phyloP scores from a whole-genome alignment of 1,284 basidiomycete species.

The Marasmius oreades region DNA sequence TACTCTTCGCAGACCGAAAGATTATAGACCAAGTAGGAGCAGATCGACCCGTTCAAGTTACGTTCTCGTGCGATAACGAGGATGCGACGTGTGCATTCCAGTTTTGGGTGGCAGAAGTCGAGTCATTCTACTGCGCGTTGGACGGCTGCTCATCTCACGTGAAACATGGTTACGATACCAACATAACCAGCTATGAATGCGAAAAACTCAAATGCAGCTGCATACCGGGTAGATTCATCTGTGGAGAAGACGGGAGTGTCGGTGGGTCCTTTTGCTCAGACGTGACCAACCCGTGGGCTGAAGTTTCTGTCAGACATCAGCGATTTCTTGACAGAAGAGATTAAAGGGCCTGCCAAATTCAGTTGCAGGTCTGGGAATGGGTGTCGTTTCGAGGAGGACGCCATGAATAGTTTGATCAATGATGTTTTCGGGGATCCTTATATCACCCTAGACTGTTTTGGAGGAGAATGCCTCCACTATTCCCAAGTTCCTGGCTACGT shows the following conservation, averaged over 20 bases:
- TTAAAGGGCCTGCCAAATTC: conserved; percentile 89
- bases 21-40: conserved; percentile 84
- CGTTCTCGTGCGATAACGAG: conserved; percentile 78
- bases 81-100: conserved; percentile 83
- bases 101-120: conserved; percentile 93
- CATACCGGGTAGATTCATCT: conserved; percentile 90
- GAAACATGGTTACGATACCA: conserved; percentile 58
- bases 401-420: conserved; percentile 93
- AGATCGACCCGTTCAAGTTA: conserved; percentile 88
- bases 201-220: conserved; percentile 87
- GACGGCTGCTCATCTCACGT: conserved; percentile 57
- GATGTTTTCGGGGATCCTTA: conserved; percentile 90
- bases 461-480: conserved; percentile 93
- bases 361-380: conserved; percentile 72
- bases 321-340: conserved; percentile 88
- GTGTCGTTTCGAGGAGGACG: conserved; percentile 92
- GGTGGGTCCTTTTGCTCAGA: conserved; percentile 48
- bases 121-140: conserved; percentile 94
- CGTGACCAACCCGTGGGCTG: not conserved
- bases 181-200: conserved; percentile 77
- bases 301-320: conserved; percentile 70
- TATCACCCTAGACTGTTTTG: conserved; percentile 85
- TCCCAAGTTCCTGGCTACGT: conserved; percentile 92
- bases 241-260: conserved; percentile 93
- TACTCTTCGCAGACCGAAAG: conserved; percentile 63